phyloP scores from a whole-genome alignment of 305 asterid genomes.

The Rubia tinctorum region DNA sequence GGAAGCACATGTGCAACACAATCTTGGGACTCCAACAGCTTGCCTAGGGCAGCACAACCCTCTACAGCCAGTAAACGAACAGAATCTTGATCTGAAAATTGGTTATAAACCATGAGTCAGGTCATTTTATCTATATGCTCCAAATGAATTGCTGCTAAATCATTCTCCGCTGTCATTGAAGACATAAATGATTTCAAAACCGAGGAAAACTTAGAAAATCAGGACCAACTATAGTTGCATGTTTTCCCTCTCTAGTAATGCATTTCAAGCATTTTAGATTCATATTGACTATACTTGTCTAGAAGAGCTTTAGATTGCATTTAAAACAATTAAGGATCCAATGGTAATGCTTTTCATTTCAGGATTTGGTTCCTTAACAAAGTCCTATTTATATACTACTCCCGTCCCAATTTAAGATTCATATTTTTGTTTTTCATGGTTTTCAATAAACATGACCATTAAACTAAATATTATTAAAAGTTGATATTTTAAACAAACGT shows the following conservation, averaged over 20 bases:
- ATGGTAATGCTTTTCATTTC: neutral
- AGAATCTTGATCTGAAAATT: slow-evolving; percentile 80
- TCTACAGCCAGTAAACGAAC: slow-evolving; percentile 92
- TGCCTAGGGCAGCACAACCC: slow-evolving; percentile 94
- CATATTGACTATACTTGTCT: neutral
- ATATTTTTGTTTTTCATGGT: neutral
- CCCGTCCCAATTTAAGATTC: too few species aligned
- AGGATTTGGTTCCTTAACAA: neutral
- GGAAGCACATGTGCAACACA: slow-evolving; percentile 89
- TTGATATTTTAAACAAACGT: too few species aligned
- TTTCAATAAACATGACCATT: neutral
- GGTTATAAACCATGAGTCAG: neutral
- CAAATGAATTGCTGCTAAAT: neutral
- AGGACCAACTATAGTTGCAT: neutral
- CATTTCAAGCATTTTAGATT: neutral
- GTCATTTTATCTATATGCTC: neutral
- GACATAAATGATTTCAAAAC: neutral
- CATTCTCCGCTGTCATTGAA: neutral
- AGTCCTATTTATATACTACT: neutral
- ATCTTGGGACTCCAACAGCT: slow-evolving; percentile 84
- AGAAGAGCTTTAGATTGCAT: neutral
- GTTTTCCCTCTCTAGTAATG: neutral
- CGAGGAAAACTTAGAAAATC: neutral
- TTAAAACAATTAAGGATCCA: neutral
- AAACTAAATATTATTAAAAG: too few species aligned